phyloP scores from a whole-genome alignment of 306 rosid genomes.

The Ormosia emarginata region DNA sequence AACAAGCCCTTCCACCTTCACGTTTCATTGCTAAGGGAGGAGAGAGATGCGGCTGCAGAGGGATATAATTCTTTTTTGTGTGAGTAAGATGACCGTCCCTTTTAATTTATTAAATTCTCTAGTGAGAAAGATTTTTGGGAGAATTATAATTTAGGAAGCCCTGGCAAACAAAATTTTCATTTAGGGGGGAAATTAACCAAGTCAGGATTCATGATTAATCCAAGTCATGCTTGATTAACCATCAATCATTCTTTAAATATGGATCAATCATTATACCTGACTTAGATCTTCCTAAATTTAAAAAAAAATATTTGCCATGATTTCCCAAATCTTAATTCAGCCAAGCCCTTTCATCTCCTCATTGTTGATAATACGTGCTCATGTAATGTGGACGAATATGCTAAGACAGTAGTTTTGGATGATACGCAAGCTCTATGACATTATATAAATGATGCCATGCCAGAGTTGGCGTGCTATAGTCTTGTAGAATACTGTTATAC shows the following conservation, averaged over 20 bases:
- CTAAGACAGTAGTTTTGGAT: neutral
- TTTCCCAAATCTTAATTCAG: neutral
- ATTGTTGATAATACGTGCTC: neutral
- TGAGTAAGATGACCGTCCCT: neutral
- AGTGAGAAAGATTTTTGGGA: neutral
- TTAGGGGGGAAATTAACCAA: neutral
- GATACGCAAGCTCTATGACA: neutral
- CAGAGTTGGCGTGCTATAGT: neutral
- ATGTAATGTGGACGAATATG: neutral
- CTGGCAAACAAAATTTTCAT: neutral
- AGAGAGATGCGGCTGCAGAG: neutral
- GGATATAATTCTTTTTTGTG: neutral
- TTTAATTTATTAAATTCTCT: neutral
- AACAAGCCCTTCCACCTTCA: neutral
- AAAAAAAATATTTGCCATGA: neutral
- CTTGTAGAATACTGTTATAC: neutral
- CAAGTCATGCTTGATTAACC: neutral
- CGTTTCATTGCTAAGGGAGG: neutral
- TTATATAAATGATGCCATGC: neutral
- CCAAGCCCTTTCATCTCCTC: neutral
- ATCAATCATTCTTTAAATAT: neutral
- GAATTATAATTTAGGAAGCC: neutral
- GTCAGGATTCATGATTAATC: neutral
- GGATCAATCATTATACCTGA: neutral
- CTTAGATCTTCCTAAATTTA: neutral